Evolutionary conservation across 2,329 filamentous ascomycete species (phyloP).

Genomic region (Capronia americana): DNA sequence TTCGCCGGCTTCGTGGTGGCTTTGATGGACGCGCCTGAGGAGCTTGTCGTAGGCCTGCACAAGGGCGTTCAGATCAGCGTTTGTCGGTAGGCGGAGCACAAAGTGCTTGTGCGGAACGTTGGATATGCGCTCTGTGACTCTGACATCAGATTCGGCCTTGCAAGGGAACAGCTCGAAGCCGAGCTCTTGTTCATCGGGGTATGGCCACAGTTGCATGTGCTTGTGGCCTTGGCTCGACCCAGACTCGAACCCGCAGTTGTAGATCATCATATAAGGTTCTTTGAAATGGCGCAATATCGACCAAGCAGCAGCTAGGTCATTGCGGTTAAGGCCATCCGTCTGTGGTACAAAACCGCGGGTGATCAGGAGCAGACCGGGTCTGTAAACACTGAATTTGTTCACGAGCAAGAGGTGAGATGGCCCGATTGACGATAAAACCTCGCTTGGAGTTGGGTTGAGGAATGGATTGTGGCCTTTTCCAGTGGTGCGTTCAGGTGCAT

Average conservation of each 20-base stretch:
- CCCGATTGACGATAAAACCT: constrained; percentile 37
- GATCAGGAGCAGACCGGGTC: constrained; percentile 49
- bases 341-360: constrained; percentile 49
- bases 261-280: constrained; percentile 49
- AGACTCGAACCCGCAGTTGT: constrained; percentile 54
- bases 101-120: constrained; percentile 42
- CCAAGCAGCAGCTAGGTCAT: constrained; percentile 49
- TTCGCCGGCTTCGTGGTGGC: constrained; percentile 30
- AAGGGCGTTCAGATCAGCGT: constrained; percentile 23
- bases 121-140: constrained; percentile 34
- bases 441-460: constrained; percentile 39
- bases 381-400: constrained; percentile 41
- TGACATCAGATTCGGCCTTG: constrained; percentile 34
- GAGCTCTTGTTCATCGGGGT: constrained; percentile 39
- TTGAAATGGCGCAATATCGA: constrained; percentile 43
- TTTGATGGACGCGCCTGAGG: constrained; percentile 35
- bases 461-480: constrained; percentile 38
- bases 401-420: constrained; percentile 38
- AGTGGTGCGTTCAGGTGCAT: constrained; percentile 39
- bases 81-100: constrained; percentile 39
- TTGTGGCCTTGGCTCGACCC: constrained; percentile 55
- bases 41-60: constrained; percentile 36
- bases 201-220: constrained; percentile 52
- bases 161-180: constrained; percentile 38
- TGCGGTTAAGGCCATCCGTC: constrained; percentile 47